Percentiles rank a stretch among this genome's conserved stretches.
Conservation (phyloP, 78 protist genomes). For the Dictyostelium firmibasis region DNA sequence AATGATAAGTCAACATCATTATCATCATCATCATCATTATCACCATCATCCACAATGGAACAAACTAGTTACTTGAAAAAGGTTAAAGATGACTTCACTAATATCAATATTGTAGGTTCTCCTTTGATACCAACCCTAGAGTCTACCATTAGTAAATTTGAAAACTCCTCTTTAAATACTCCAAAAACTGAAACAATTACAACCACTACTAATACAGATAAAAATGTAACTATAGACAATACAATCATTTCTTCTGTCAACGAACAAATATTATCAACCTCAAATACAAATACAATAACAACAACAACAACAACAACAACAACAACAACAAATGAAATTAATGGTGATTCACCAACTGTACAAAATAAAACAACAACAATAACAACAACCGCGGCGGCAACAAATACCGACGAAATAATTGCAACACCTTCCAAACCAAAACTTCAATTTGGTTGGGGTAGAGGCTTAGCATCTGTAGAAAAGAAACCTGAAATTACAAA, state of each 20-base stretch:
- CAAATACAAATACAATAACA: neutral
- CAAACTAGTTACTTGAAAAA: neutral
- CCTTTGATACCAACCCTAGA: neutral
- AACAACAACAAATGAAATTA: neutral
- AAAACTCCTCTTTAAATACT: neutral
- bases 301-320: neutral
- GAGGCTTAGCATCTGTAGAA: constrained; percentile 20
- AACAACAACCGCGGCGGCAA: neutral
- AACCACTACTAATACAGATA: neutral
- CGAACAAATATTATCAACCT: too few relatives aligned
- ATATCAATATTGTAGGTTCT: neutral
- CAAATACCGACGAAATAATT: neutral
- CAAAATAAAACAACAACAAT: neutral
- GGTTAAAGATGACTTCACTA: neutral
- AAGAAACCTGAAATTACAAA: neutral
- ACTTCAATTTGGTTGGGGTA: constrained; percentile 25
- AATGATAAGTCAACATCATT: too few relatives aligned
- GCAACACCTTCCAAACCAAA: neutral
- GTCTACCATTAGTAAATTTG: neutral
- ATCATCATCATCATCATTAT: too few relatives aligned
- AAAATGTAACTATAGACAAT: too few relatives aligned
- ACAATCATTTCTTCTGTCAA: too few relatives aligned
- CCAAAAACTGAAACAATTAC: neutral
- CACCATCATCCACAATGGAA: neutral
- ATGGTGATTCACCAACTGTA: neutral